Percentiles rank a stretch among this genome's conserved stretches.
These are phyloP conservation scores for Tetrahymena thermophila DNA, from an alignment of 73 alveolate genomes.

Conservation along the genomic window DNA sequence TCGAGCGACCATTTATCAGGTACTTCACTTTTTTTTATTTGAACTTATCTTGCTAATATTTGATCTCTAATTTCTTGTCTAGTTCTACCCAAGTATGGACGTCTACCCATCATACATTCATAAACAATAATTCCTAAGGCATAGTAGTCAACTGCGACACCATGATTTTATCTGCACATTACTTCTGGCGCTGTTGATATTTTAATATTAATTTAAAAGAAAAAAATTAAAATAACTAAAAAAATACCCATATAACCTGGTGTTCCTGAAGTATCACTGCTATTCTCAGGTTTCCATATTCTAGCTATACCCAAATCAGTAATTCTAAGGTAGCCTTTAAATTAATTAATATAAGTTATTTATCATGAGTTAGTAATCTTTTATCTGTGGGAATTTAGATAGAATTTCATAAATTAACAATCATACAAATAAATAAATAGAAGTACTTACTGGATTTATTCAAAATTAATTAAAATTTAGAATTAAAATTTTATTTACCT, in stretches of 20 bases:
- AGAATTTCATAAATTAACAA: not conserved
- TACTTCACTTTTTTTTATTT: slow-evolving; percentile 64
- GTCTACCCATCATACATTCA: slow-evolving; percentile 67
- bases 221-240: not conserved
- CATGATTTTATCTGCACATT: slow-evolving; percentile 54
- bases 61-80: slow-evolving; percentile 65
- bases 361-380: no score
- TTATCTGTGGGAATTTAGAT: not conserved
- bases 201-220: not conserved
- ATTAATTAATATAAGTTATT: slow-evolving; percentile 3
- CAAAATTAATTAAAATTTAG: not conserved
- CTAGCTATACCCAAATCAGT: slow-evolving; percentile 64
- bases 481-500: slow-evolving; percentile 6
- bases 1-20: slow-evolving; percentile 92
- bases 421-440: no score
- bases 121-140: slow-evolving; percentile 60
- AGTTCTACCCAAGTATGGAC: slow-evolving; percentile 83
- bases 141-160: slow-evolving; percentile 49
- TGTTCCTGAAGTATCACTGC: slow-evolving; percentile 57
- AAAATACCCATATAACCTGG: slow-evolving; percentile 71
- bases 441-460: not conserved
- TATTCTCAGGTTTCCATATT: slow-evolving; percentile 27
- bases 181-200: slow-evolving; percentile 56
- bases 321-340: slow-evolving; percentile 49
- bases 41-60: slow-evolving; percentile 52